These are phyloP conservation scores for Dendrobium huoshanense DNA, from an alignment of 106 monocot genomes.

Conservation along the genomic window DNA sequence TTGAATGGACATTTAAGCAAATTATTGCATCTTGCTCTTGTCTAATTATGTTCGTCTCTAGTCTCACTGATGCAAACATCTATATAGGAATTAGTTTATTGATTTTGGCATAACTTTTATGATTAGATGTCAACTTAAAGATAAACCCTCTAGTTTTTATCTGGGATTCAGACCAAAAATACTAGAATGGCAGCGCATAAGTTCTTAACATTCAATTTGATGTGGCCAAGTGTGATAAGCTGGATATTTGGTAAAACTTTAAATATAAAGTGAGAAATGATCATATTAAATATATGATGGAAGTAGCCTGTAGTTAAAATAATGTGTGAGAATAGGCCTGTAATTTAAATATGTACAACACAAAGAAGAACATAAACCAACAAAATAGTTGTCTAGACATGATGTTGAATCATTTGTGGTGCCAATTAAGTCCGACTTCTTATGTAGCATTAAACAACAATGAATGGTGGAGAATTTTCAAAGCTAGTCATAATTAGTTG, in stretches of 20 bases:
- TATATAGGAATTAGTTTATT: background rate
- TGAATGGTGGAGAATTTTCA: background rate
- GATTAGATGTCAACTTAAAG: background rate
- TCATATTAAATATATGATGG: too few species aligned
- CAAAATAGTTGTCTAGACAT: background rate
- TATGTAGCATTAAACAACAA: too few species aligned
- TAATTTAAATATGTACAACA: background rate
- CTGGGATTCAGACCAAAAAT: background rate
- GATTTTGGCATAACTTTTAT: background rate
- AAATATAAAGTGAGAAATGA: too few species aligned
- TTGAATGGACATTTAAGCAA: background rate
- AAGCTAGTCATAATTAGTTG: background rate
- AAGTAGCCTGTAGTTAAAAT: background rate
- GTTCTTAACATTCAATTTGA: too few species aligned
- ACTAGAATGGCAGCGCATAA: too few species aligned
- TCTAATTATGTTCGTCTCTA: background rate
- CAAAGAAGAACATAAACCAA: background rate
- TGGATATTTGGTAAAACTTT: too few species aligned
- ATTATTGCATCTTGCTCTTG: background rate
- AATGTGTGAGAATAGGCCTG: background rate
- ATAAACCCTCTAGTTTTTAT: background rate
- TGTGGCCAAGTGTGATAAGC: too few species aligned
- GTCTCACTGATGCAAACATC: background rate
- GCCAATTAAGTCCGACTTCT: background rate
- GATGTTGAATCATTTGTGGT: background rate